A percentile compares a stretch with the other conserved stretches of the same genome.
These are phyloP conservation scores for Gentiana straminea DNA, from an alignment of 257 asterid species.

Conservation along the genomic window DNA sequence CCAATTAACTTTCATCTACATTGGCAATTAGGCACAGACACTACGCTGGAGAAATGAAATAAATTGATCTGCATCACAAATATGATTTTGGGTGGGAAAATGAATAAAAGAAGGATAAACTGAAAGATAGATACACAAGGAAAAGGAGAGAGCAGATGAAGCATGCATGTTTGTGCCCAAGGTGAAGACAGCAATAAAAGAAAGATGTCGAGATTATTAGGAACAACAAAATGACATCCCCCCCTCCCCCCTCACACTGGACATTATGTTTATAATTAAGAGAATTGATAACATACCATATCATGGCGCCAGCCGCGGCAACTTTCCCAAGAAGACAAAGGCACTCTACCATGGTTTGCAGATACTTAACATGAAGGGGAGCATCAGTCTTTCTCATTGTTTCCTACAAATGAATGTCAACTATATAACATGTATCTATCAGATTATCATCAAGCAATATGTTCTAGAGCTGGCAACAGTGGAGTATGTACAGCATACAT, in stretches of 20 bases:
- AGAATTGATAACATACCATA: conserved; percentile 59
- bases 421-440: conserved; percentile 14
- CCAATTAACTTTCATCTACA: no score
- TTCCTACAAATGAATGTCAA: conserved; percentile 53
- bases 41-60: no score
- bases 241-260: background rate
- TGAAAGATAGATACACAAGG: background rate
- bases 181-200: background rate
- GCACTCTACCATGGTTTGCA: conserved; percentile 95
- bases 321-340: conserved; percentile 97
- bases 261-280: conserved; percentile 6
- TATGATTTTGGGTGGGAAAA: no score
- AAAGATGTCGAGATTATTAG: background rate
- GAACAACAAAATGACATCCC: background rate
- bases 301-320: conserved; percentile 97
- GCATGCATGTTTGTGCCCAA: background rate
- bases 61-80: no score
- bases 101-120: no score
- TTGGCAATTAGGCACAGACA: no score
- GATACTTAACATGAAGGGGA: conserved; percentile 79
- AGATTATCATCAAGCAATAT: conserved; percentile 9
- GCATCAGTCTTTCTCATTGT: conserved; percentile 83
- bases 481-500: conserved; percentile 35
- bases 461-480: conserved; percentile 14
- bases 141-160: no score